A percentile compares a stretch with the other conserved stretches of the same genome.
These are phyloP conservation scores for Escallonia herrerae DNA, from an alignment of 129 eudicot species.

Conservation along the genomic window DNA sequence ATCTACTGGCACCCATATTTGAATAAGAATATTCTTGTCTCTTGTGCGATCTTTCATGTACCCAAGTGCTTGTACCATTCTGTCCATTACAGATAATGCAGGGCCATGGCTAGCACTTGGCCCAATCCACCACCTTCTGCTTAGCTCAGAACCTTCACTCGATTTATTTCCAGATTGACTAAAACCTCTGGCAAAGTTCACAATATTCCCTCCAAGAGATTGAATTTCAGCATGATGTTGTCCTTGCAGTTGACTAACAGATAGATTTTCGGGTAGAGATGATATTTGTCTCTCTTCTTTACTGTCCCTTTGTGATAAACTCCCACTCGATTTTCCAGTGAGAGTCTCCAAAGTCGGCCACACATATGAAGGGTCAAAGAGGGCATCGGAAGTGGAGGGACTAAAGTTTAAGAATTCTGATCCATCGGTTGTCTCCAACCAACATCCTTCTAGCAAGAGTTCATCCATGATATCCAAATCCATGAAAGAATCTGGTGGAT, in stretches of 20 bases:
- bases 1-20: slow-evolving; percentile 78
- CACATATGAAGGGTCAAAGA: slow-evolving; percentile 49
- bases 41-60: slow-evolving; percentile 42
- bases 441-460: slow-evolving; percentile 77
- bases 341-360: slow-evolving; percentile 50
- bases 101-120: slow-evolving; percentile 39
- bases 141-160: slow-evolving; percentile 35
- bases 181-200: slow-evolving; percentile 16
- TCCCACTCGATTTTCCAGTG: slow-evolving; percentile 17
- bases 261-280: slow-evolving; percentile 34
- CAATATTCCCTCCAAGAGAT: slow-evolving; percentile 11
- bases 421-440: slow-evolving; percentile 68
- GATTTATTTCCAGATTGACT: slow-evolving; percentile 24
- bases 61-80: slow-evolving; percentile 50
- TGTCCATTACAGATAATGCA: slow-evolving; percentile 59
- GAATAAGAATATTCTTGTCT: slow-evolving; percentile 56
- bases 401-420: slow-evolving; percentile 45
- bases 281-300: slow-evolving; percentile 51
- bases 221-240: slow-evolving; percentile 25
- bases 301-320: slow-evolving; percentile 23
- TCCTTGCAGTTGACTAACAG: slow-evolving; percentile 38
- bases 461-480: slow-evolving; percentile 86
- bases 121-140: slow-evolving; percentile 66
- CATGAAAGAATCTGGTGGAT: slow-evolving; percentile 53
- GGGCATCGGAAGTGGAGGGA: slow-evolving; percentile 27